These are phyloP conservation scores for Lyophyllum atratum DNA, from an alignment of 768 basidiomycete species.

Conservation along the genomic window DNA sequence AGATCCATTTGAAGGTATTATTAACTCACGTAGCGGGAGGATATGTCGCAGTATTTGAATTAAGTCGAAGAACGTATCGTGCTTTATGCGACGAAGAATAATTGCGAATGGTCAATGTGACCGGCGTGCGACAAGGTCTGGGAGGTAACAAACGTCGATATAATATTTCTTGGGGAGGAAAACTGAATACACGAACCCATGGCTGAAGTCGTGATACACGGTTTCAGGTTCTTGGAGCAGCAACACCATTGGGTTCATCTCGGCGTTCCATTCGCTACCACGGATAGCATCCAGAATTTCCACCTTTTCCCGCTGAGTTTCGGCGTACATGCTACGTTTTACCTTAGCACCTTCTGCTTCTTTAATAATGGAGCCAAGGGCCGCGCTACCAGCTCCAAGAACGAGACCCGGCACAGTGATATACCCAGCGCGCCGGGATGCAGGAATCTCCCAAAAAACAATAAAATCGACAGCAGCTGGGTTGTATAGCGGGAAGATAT, in stretches of 20 bases:
- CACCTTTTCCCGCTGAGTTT: slow-evolving; percentile 75
- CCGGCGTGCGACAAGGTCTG: slow-evolving; percentile 57
- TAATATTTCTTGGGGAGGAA: neutral
- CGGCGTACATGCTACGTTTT: slow-evolving; percentile 88
- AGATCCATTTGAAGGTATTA: neutral
- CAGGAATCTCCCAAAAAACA: slow-evolving; percentile 74
- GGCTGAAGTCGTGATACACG: slow-evolving; percentile 63
- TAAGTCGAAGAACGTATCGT: slow-evolving; percentile 58
- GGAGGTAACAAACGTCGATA: neutral
- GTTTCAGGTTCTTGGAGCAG: slow-evolving; percentile 43
- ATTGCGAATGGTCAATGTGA: slow-evolving; percentile 67
- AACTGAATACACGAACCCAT: slow-evolving; percentile 54
- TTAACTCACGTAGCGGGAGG: slow-evolving; percentile 11
- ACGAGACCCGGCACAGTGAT: slow-evolving; percentile 56
- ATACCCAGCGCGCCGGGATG: slow-evolving; percentile 62
- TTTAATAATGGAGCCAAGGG: slow-evolving; percentile 61
- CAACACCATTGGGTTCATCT: slow-evolving; percentile 74
- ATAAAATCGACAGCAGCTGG: slow-evolving; percentile 72
- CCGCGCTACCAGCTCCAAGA: slow-evolving; percentile 70
- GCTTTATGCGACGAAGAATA: slow-evolving; percentile 64
- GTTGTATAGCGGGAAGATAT: slow-evolving; percentile 81
- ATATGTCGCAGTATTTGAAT: slow-evolving; percentile 19
- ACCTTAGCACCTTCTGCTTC: slow-evolving; percentile 62
- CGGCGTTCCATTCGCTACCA: slow-evolving; percentile 73
- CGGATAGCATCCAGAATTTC: slow-evolving; percentile 69